Conservation (phyloP, 1,284 basidiomycete genomes). For the Apiotrichum mycotoxinovorans region DNA sequence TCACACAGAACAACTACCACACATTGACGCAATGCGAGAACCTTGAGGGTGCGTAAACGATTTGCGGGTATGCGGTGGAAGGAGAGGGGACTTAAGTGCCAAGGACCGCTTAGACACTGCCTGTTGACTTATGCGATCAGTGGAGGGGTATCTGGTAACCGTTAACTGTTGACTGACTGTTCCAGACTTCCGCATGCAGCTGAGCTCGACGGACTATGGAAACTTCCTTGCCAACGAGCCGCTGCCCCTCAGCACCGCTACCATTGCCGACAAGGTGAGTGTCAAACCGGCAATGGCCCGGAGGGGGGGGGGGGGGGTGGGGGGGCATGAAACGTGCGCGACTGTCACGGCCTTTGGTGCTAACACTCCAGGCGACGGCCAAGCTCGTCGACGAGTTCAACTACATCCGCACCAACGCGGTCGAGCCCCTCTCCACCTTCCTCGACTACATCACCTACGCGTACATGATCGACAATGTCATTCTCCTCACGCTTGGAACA, state of each 20-base stretch:
- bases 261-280: slow-evolving; percentile 76
- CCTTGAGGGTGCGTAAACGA: slow-evolving; percentile 81
- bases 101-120: background rate
- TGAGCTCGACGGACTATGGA: slow-evolving; percentile 95
- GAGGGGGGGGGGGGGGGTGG: no score
- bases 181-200: slow-evolving; percentile 83
- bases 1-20: slow-evolving; percentile 83
- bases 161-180: background rate
- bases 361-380: slow-evolving; percentile 65
- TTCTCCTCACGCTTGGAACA: slow-evolving; percentile 95
- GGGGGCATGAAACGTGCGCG: no score
- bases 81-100: no score
- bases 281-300: no score
- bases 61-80: background rate
- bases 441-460: slow-evolving; percentile 95
- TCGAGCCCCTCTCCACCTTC: slow-evolving; percentile 86
- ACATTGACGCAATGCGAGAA: slow-evolving; percentile 97
- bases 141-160: no score
- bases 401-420: slow-evolving; percentile 85
- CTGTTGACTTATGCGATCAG: background rate
- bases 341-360: no score
- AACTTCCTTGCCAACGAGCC: slow-evolving; percentile 98
- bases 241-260: slow-evolving; percentile 88
- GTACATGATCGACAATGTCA: slow-evolving; percentile 99
- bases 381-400: slow-evolving; percentile 96